Evolutionary conservation across 129 eudicot genomes (phyloP).

Genomic region (Escallonia rubra): DNA sequence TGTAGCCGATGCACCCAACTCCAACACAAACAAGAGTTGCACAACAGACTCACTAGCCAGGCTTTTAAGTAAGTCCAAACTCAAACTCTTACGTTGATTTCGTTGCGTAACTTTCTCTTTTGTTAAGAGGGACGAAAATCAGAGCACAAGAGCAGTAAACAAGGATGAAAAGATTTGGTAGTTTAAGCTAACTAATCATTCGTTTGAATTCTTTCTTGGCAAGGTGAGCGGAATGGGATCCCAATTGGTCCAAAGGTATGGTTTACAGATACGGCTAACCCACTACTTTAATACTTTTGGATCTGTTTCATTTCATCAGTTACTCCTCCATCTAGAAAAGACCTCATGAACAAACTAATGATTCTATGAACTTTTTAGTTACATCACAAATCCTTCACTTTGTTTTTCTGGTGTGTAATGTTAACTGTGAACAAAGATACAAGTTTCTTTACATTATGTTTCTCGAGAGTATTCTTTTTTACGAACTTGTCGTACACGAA

Average conservation of each 20-base stretch:
- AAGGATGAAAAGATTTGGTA: not conserved
- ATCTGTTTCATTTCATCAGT: too few species aligned
- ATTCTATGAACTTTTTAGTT: not conserved
- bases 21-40: not conserved
- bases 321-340: too few species aligned
- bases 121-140: not conserved
- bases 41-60: not conserved
- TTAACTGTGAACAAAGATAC: not conserved
- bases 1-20: not conserved
- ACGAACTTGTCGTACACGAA: not conserved
- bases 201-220: not conserved
- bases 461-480: not conserved
- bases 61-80: not conserved
- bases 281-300: not conserved
- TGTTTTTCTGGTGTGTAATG: too few species aligned
- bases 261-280: not conserved
- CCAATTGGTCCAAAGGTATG: slow-evolving; percentile 5
- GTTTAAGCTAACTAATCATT: not conserved
- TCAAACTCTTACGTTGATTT: not conserved
- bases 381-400: not conserved
- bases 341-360: too few species aligned
- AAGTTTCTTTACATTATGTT: not conserved
- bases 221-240: not conserved
- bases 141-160: not conserved
- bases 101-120: not conserved